Evolutionary conservation across 352 stramenopile genomes (phyloP), one percentile per base, ranked within the genome.

Genomic region (Globisporangium carolinianum): DNA sequence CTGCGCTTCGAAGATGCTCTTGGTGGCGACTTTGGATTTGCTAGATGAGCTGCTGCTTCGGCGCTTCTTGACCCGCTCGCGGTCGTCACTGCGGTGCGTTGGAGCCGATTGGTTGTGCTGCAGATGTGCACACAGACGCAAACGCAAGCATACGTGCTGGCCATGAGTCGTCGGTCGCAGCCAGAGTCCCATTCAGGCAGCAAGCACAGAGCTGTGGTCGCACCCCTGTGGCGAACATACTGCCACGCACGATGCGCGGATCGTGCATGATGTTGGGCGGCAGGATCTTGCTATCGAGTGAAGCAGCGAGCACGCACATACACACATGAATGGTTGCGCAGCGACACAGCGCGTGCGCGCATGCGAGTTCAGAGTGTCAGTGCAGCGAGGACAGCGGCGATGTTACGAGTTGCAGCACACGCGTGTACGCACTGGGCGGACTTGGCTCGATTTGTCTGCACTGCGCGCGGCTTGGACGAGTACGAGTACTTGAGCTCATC

Each of bases 401-500:
- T 24, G 24, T 24, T 24, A 24, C 24, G 51, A 39, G 32, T 17
- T 4, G 36, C 11, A 36, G 49, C 37, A 63, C 7, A 37, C 7
- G 2, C 17, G 5, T 24, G 15, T 4, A 11, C 11, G 47, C 15
- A 17, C 38, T 41, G 24, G 32, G 62, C 51, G 47, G 56, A 55
- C 59, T 89, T 91, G n/a, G 66, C 37, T 8, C 81, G 72, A 62
- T 58, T 85, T 15, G 67, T 88, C 63, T 86, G 78, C 58, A 92
- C 80, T 3, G 82, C 68, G 1, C 80, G 74, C 9, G 82, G 82
- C 67, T 90, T 92, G 62, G 80, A 75, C 61, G 75, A 69, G 63
- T 90, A 90, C 63, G 80, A 90, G 65, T 92, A 90, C 57, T 78
- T 76, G 67, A 88, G 60, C 55, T 89, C 75, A 37, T 83, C 75